These are phyloP conservation scores for Dimargaris cristalligena DNA, from an alignment of 192 early-diverging fungal species.

Conservation along the genomic window DNA sequence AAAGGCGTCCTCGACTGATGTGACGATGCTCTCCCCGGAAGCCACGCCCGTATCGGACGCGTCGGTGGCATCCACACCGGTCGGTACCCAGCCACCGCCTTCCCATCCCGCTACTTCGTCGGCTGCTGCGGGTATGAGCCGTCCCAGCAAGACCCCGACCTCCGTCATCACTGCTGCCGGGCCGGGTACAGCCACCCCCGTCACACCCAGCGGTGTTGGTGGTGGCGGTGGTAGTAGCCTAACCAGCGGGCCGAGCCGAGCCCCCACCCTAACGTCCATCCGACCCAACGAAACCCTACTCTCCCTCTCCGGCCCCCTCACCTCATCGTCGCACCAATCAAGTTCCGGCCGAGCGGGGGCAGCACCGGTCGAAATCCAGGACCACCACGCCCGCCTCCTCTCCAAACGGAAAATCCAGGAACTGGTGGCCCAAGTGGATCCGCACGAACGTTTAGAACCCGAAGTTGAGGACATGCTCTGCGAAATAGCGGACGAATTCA, in stretches of 20 bases:
- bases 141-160: background rate
- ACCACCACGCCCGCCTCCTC: slow-evolving; percentile 30
- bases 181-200: background rate
- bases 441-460: slow-evolving; percentile 54
- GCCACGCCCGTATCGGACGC: too few species aligned
- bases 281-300: slow-evolving; percentile 2
- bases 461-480: slow-evolving; percentile 75
- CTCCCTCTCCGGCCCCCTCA: background rate
- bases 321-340: background rate
- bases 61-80: too few species aligned
- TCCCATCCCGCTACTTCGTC: too few species aligned
- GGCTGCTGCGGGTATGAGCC: background rate
- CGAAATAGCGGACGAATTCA: slow-evolving; percentile 75
- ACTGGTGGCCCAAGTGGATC: slow-evolving; percentile 70
- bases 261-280: background rate
- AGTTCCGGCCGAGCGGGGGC: background rate
- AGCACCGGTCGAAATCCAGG: background rate
- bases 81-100: too few species aligned
- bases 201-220: background rate
- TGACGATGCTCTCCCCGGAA: too few species aligned
- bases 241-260: too few species aligned
- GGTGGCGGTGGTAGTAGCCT: too few species aligned
- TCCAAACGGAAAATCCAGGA: slow-evolving; percentile 71
- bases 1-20: too few species aligned
- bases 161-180: background rate